Evolutionary conservation across 129 eudicot genomes (phyloP), one percentile per base, ranked within the genome.

Genomic region (Flaveria robusta): DNA sequence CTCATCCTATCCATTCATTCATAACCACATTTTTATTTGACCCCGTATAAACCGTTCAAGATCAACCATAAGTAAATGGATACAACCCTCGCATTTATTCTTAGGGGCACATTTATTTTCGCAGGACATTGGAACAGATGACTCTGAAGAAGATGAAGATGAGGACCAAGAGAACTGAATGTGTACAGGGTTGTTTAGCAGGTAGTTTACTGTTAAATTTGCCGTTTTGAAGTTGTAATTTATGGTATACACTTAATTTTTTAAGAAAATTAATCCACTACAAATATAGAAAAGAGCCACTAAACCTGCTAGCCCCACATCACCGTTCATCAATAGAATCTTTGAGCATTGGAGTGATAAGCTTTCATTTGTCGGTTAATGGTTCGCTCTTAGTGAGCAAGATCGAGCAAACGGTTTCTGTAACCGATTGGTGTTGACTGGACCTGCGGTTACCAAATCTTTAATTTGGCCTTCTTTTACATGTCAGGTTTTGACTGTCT

Each of bases 111-210:
- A 19, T 9, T 39, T 49, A 23, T 50, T 79, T 47, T 71, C n/a
- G n/a, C 85, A 90, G 96, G 90, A 81, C 71, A 74, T 83, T 67
- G 92, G 86, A 64, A 81, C 85, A 39, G 96, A 87, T 27, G 90
- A 75, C 66, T 82, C 90, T 3, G 91, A 83, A 37, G 80, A 76
- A 29, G 74, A 65, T 41, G 78, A 83, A 37, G 80, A 76, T n/a
- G 73, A 49, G 23, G 78, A 73, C 10, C 54, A 73, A 24, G 41
- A 54, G 68, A 41, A 54, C 10, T 78, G 39, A 78, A 62, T 20
- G 43, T 34, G 52, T 76, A 74, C 51, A 51, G 55, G 72, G 29
- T 62, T 70, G 11, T 65, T 49, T 23, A n/a, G 31, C 24, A 1
- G 59, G 41, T 71, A 31, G 71, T 70, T 62, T 50, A 47, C 39